Conservation (phyloP, 805 yeast species). For the Saturnispora quitensis region DNA sequence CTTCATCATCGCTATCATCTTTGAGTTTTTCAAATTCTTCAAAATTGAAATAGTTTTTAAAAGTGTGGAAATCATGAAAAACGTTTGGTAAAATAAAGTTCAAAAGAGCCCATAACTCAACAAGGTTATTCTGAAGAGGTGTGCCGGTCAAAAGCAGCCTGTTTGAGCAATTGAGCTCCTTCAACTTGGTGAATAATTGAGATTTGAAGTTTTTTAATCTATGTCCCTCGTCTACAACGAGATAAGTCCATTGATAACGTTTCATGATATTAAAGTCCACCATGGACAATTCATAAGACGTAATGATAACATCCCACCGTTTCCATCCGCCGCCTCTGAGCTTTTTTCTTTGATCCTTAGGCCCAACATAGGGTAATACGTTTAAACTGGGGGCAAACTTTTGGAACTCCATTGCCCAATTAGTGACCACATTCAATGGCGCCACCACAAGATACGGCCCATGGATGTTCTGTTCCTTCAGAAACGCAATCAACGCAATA, state of each 20-base stretch:
- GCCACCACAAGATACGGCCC: conserved; percentile 78
- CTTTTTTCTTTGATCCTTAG: conserved; percentile 43
- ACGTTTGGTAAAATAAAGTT: conserved; percentile 91
- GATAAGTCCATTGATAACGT: conserved; percentile 60
- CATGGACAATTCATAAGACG: conserved; percentile 76
- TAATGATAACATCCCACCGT: conserved; percentile 48
- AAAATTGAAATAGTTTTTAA: conserved; percentile 92
- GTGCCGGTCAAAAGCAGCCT: conserved; percentile 88
- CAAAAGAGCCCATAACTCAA: conserved; percentile 85
- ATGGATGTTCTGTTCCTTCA: conserved; percentile 65
- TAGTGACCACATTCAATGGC: conserved; percentile 76
- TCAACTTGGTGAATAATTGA: conserved; percentile 60
- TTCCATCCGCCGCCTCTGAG: conserved; percentile 25
- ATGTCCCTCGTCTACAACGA: conserved; percentile 95
- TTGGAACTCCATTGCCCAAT: conserved; percentile 71
- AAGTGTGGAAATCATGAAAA: conserved; percentile 79
- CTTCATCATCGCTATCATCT: conserved; percentile 14
- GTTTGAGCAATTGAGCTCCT: conserved; percentile 57
- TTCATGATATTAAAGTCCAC: conserved; percentile 53
- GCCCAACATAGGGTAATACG: conserved; percentile 56
- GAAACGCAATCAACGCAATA: conserved; percentile 64
- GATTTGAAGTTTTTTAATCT: conserved; percentile 81
- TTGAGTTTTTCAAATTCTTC: conserved; percentile 40
- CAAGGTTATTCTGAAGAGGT: conserved; percentile 83
- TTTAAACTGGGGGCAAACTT: conserved; percentile 66